Evolutionary conservation across 805 yeast genomes (phyloP), one percentile per base, ranked within the genome.

Genomic region (Kodamaea kaohsiungensis): DNA sequence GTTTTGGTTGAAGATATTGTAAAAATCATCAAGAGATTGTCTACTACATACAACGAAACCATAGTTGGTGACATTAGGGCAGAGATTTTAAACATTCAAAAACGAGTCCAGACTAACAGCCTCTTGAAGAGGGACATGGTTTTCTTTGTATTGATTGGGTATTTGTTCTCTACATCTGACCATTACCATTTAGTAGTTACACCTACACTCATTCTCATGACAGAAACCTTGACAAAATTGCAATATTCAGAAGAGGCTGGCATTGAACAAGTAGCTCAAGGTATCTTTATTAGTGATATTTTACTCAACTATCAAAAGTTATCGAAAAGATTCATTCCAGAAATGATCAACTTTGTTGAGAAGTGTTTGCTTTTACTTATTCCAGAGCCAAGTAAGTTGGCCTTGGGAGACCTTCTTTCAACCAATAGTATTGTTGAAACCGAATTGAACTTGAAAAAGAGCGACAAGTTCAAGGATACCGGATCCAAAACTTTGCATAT

Each of bases 171-270:
- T 0, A 91, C 98, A 0, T 95, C 99, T 0, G 99, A 95, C 75
- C 92, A 91, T 66, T 93, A 89, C 71, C 99, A 95, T 75, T 77
- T 91, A 55, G 88, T 95, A 9, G 92, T 86, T 3, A 92, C 97
- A 0, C 97, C 98, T 2, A 80, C 93, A 1, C 73, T 83, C 30
- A 80, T 95, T 35, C 71, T 90, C 40, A 83, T 91, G 76, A 82
- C 87, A 48, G 93, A 90, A 68, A 75, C 83, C 12, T 71, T 93
- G 53, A 61, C 69, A 5, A 57, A 53, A 6, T 61, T 70, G 22
- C 59, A 61, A 16, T 59, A 62, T 48, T 84, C 86, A 51, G 63
- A 65, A 4, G 65, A 66, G 3, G 56, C 58, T 7, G 64, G 77
- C 3, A 56, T 82, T 22, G 67, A 67, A 25, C 75, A 72, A 45